Evolutionary conservation across 495 filamentous ascomycete species (phyloP), one percentile per base, ranked within the genome.

Genomic region (Penicillium canescens): DNA sequence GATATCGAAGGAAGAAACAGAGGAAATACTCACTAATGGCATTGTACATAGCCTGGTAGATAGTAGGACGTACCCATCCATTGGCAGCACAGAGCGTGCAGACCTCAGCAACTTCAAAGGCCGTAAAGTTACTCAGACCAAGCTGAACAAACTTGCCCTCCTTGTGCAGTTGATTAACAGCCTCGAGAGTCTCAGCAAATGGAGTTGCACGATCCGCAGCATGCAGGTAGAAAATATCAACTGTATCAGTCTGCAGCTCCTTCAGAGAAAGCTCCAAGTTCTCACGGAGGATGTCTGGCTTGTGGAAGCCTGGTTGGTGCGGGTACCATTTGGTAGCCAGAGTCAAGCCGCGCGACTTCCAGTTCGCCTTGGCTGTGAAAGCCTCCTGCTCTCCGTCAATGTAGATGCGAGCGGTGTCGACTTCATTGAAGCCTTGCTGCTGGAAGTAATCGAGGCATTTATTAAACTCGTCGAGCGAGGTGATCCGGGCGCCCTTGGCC

Each of bases 171-270:
- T 91, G 78, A 68, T 97, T 82, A 52, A 90, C 81, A 36, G 83
- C 87, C 52, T 83, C 76, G 28, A 96, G 80, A 0, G 92, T 93
- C 58, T 92, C 88, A 3, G 83, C 81, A 61, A 95, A 96, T 9
- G 88, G 88, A 4, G 85, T 82, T 0, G 79, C 81, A 7, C 90
- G 83, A 68, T 96, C 92, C 4, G 92, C 79, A 4, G 90, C 91
- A 68, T 96, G 92, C 8, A 96, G 78, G 56, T 96, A 96, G 70
- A 89, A 88, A 44, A 96, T 89, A 65, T 98, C 93, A 0, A 96
- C 88, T 43, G 74, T 77, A 42, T 95, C 82, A 1, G 89, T 86
- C 8, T 82, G 82, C 28, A 96, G 69, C 65, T 92, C 89, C 54
- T 77, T 82, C 52, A 96, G 68, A 14, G 82, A 87, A 13, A 66